These are phyloP conservation scores for Smittium culicis DNA, from an alignment of 371 early-diverging fungal genomes.

Conservation along the genomic window DNA sequence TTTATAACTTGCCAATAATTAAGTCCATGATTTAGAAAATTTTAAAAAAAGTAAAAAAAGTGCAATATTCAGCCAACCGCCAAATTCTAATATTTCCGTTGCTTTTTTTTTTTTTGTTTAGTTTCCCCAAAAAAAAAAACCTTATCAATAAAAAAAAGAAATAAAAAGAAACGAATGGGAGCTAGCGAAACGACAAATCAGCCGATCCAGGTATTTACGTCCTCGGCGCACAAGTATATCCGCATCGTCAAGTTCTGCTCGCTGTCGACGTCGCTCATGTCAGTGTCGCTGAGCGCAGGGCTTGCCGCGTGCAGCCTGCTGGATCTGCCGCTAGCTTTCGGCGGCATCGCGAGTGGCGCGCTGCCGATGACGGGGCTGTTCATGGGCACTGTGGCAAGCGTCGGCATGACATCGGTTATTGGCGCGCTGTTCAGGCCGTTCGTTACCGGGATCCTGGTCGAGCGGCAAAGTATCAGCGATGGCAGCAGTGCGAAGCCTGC, in stretches of 20 bases:
- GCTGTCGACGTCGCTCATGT: neutral
- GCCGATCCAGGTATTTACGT: conserved; percentile 2
- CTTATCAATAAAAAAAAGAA: neutral
- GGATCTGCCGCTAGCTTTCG: neutral
- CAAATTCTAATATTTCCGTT: too few relatives aligned
- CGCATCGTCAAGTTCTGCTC: neutral
- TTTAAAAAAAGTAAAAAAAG: too few relatives aligned
- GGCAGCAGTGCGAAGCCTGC: neutral
- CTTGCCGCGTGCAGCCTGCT: neutral
- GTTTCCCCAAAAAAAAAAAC: neutral
- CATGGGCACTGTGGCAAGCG: neutral
- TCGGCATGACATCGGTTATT: neutral
- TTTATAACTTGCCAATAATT: too few relatives aligned
- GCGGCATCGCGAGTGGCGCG: neutral
- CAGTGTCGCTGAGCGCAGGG: neutral
- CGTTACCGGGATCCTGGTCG: neutral
- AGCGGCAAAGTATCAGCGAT: neutral
- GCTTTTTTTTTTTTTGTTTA: too few relatives aligned
- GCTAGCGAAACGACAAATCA: too few relatives aligned
- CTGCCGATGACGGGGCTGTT: neutral
- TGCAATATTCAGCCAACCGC: too few relatives aligned
- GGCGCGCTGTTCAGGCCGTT: neutral
- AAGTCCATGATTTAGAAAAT: too few relatives aligned
- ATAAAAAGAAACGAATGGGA: neutral
- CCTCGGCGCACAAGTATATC: neutral